phyloP scores from a whole-genome alignment of 305 asterid species.

The Fraxinus velutina region DNA sequence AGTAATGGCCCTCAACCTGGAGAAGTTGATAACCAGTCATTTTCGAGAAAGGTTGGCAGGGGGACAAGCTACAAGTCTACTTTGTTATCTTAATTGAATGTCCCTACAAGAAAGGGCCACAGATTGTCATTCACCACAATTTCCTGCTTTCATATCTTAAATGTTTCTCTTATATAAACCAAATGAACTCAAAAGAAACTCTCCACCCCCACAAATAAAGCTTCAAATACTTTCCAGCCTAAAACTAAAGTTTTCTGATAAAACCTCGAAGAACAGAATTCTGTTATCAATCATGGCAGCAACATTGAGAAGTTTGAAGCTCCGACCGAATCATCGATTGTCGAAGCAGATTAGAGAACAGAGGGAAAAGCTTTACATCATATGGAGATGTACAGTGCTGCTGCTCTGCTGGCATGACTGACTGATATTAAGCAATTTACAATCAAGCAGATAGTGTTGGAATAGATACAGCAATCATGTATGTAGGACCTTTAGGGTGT shows the following conservation, averaged over 20 bases:
- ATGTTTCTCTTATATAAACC: neutral
- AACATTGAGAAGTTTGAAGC: neutral
- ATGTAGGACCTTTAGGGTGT: neutral
- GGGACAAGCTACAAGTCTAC: neutral
- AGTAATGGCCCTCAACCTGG: neutral
- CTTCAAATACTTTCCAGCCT: neutral
- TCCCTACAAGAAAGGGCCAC: neutral
- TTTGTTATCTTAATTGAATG: neutral
- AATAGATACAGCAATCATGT: neutral
- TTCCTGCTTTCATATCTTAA: neutral
- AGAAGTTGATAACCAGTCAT: neutral
- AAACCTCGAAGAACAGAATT: neutral
- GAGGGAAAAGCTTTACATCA: constrained; percentile 13
- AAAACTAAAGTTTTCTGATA: neutral
- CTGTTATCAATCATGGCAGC: neutral
- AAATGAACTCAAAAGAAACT: neutral
- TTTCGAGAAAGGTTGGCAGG: neutral
- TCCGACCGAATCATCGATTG: neutral
- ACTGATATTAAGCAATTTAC: neutral
- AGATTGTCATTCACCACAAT: neutral
- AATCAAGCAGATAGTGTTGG: neutral
- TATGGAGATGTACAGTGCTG: constrained; percentile 23
- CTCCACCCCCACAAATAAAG: neutral
- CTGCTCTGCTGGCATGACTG: constrained; percentile 22
- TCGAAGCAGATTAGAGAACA: constrained; percentile 9